Evolutionary conservation across 768 basidiomycete species (phyloP).

Genomic region (Candolleomyces aberdarensis): DNA sequence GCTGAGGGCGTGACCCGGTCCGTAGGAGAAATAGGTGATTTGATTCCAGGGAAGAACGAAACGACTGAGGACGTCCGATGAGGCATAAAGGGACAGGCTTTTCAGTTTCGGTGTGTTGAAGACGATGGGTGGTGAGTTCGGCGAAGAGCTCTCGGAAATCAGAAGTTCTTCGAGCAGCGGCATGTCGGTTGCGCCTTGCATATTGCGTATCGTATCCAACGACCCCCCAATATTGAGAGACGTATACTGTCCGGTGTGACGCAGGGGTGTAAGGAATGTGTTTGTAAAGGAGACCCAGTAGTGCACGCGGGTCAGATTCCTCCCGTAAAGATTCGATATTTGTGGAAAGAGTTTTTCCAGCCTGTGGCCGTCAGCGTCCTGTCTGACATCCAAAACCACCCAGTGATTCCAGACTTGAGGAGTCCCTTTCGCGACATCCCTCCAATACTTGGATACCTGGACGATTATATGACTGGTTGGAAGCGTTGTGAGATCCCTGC

Average conservation of each 20-base stretch:
- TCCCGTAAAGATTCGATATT: neutral
- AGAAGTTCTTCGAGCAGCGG: neutral
- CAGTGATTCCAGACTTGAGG: neutral
- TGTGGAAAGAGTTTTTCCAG: neutral
- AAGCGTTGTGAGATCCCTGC: neutral
- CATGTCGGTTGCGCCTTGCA: neutral
- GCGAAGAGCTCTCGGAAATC: neutral
- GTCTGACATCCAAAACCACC: neutral
- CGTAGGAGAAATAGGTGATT: neutral
- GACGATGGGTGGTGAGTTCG: neutral
- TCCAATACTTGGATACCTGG: neutral
- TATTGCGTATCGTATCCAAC: too few relatives aligned
- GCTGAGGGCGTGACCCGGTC: neutral
- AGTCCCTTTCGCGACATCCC: neutral
- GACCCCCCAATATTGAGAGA: too few relatives aligned
- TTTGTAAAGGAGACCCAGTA: too few relatives aligned
- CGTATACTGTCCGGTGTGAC: too few relatives aligned
- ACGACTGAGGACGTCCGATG: neutral
- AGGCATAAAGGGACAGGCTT: neutral
- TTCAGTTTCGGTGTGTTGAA: neutral
- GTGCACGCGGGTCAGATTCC: neutral
- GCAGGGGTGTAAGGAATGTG: too few relatives aligned
- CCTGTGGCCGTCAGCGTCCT: too few relatives aligned
- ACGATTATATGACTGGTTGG: neutral
- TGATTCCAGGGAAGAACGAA: neutral